A percentile compares a stretch with the other conserved stretches of the same genome.
Conservation (phyloP, 176 grass and related monocot species). For the Rhynchospora breviuscula region DNA sequence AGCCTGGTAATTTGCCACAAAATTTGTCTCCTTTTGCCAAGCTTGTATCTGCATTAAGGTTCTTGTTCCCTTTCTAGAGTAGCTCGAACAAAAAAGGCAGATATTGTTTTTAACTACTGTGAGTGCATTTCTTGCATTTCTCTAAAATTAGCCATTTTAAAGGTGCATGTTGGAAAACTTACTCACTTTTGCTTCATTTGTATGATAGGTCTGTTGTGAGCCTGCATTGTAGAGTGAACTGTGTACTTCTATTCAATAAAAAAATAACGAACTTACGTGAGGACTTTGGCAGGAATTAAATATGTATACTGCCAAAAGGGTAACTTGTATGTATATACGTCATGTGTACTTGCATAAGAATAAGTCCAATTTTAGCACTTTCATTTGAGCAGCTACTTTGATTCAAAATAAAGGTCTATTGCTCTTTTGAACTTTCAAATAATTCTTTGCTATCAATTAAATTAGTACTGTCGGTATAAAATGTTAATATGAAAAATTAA, state of each 20-base stretch:
- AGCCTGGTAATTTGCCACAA: not conserved
- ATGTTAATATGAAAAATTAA: not conserved
- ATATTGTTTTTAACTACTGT: not conserved
- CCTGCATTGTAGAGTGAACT: not conserved
- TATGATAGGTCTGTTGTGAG: not conserved
- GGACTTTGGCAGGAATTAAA: not conserved
- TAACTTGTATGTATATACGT: not conserved
- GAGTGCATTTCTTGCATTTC: not conserved
- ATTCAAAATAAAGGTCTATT: not conserved
- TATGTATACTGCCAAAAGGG: not conserved
- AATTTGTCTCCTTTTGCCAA: constrained; percentile 29
- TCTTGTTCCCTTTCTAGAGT: constrained; percentile 33
- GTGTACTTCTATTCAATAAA: not conserved
- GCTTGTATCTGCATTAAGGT: constrained; percentile 15
- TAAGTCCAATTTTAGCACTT: not conserved
- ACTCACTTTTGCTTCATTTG: not conserved
- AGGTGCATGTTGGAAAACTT: not conserved
- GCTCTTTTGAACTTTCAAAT: not conserved
- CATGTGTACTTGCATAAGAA: not conserved
- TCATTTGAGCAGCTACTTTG: not conserved
- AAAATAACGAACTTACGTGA: not conserved
- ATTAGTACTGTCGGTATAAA: no score
- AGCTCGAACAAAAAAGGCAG: constrained; percentile 13
- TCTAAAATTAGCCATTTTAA: not conserved
- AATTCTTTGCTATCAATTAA: not conserved